Base-by-base conservation (phyloP, 306 rosid genomes). In the Coriaria nepalensis region DNA sequence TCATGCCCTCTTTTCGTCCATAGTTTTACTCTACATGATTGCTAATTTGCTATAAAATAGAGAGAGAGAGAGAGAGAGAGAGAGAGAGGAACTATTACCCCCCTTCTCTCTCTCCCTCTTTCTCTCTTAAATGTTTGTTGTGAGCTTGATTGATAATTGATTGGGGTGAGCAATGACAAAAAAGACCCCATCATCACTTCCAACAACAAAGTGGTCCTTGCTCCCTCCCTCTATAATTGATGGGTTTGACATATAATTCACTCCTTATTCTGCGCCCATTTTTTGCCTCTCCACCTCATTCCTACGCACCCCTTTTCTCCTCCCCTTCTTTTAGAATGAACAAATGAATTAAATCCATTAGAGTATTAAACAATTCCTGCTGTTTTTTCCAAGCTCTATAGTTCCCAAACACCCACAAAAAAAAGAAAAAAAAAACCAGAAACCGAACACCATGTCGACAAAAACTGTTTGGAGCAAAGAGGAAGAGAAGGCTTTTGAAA, bases 401-500 rank as follows among this genome's bases (percentile, higher is more conserved):
- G 53, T 56, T 45, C 55, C 43, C 53, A 59, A 33, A 11, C 35
- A 20, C 29, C 32, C 6, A 43, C 62, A 54, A 55, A 33, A 13
- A 20, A 20, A 20, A 20, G 3, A 3, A 20, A 20, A 40, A 40
- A 35, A 64, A 64, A n/a, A n/a, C n/a, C 54, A 62, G 68, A 50
- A 68, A 9, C 59, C 40, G 57, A 37, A 49, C 35, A 71, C 66
- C 75, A 84, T 90, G 97, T 74, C 97, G 45, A 68, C 77, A 69
- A 74, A 35, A 60, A 64, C 61, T 36, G 47, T 54, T 66, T 90
- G 98, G 98, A 77, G 60, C 79, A 78, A 68, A 49, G 95, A 90
- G 46, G 96, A 90, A 79, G 98, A 90, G 13, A 85, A 79, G 49
- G 76, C 85, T 7, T 90, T 90, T 56, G 98, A 90, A 72, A 85